phyloP scores from a whole-genome alignment of 192 early-diverging fungal species.

The Paraglomus brasilianum region DNA sequence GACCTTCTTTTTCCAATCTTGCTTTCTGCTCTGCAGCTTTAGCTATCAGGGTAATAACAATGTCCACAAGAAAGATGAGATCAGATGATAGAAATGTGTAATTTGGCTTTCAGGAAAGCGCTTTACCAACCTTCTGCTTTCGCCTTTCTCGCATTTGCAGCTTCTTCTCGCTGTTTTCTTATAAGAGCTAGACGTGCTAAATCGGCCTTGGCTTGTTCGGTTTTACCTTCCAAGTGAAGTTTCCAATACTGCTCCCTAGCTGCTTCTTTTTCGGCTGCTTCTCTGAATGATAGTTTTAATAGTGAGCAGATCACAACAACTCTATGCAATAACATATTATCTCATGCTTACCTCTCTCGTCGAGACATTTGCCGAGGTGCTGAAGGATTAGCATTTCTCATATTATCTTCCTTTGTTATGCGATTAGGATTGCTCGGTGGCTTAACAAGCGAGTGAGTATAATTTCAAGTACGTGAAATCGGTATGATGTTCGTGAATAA shows the following conservation, averaged over 20 bases:
- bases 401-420: conserved; percentile 6
- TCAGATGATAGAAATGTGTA: not conserved
- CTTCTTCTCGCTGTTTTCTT: conserved; percentile 53
- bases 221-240: conserved; percentile 53
- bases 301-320: not conserved
- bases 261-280: conserved; percentile 53
- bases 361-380: conserved; percentile 22
- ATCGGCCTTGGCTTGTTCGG: conserved; percentile 53
- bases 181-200: conserved; percentile 51
- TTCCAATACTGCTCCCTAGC: conserved; percentile 51
- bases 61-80: not conserved
- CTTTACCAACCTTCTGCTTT: conserved; percentile 42
- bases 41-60: conserved; percentile 19
- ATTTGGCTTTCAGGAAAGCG: not conserved
- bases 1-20: conserved; percentile 27
- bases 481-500: not conserved
- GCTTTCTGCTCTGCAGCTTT: conserved; percentile 27
- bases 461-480: too few species aligned
- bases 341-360: conserved; percentile 1
- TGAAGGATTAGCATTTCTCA: conserved; percentile 14
- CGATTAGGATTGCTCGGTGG: conserved; percentile 16
- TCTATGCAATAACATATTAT: not conserved
- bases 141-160: conserved; percentile 46
- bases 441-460: too few species aligned
- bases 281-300: conserved; percentile 33